Percentiles rank a stretch among this genome's conserved stretches.
These are phyloP conservation scores for Cetraspora pellucida DNA, from an alignment of 192 early-diverging fungal genomes.

Conservation along the genomic window DNA sequence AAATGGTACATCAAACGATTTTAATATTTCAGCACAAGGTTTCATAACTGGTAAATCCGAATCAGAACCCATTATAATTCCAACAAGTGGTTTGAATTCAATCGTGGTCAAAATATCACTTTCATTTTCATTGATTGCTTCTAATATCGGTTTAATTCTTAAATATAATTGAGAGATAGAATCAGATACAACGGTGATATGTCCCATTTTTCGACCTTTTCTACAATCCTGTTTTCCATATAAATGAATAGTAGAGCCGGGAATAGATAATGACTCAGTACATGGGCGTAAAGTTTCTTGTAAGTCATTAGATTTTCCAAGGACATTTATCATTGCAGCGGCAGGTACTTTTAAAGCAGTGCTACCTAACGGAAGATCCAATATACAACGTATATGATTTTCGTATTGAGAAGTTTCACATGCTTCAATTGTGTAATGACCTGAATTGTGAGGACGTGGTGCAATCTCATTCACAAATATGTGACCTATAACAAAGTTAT, in stretches of 20 bases:
- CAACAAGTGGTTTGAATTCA: slow-evolving; percentile 72
- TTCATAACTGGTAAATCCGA: slow-evolving; percentile 96
- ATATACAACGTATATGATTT: slow-evolving; percentile 88
- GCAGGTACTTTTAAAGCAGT: slow-evolving; percentile 88
- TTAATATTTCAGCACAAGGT: slow-evolving; percentile 84
- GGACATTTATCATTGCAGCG: slow-evolving; percentile 92
- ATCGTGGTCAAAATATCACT: slow-evolving; percentile 40
- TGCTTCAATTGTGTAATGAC: slow-evolving; percentile 98
- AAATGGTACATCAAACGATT: slow-evolving; percentile 89
- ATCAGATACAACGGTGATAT: slow-evolving; percentile 91
- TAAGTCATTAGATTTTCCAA: slow-evolving; percentile 71
- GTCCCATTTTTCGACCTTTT: slow-evolving; percentile 95
- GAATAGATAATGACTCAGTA: slow-evolving; percentile 69
- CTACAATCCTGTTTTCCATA: slow-evolving; percentile 94
- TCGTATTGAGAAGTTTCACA: slow-evolving; percentile 98
- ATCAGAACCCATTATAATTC: slow-evolving; percentile 99
- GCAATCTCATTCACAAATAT: slow-evolving; percentile 98
- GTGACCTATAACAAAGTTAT: slow-evolving; percentile 46
- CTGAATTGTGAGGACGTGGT: slow-evolving; percentile 98
- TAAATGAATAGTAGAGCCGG: slow-evolving; percentile 88
- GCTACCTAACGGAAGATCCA: slow-evolving; percentile 87
- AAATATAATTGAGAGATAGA: slow-evolving; percentile 77
- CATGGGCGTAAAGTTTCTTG: slow-evolving; percentile 68
- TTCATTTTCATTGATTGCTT: slow-evolving; percentile 61
- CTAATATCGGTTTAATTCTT: slow-evolving; percentile 62